These are phyloP conservation scores for Wallacemonas collosoma DNA, from an alignment of 208 protist genomes.

Conservation along the genomic window DNA sequence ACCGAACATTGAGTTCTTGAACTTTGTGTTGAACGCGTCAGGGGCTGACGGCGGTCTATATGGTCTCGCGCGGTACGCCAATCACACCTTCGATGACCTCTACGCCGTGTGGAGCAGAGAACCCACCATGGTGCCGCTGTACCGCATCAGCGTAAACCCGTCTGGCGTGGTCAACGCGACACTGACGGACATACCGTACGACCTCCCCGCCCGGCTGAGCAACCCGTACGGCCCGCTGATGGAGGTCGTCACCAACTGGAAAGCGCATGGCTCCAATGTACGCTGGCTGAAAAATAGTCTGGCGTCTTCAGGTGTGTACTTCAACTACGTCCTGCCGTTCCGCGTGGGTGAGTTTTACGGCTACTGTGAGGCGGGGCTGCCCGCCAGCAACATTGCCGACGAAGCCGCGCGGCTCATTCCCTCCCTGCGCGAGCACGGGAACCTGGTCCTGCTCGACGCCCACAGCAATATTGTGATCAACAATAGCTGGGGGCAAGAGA, in stretches of 20 bases:
- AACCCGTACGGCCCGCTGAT: slow-evolving; percentile 32
- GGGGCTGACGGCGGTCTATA: slow-evolving; percentile 28
- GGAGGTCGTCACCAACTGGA: slow-evolving; percentile 48
- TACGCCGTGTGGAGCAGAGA: slow-evolving; percentile 21
- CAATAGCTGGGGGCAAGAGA: slow-evolving; percentile 59
- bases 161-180: slow-evolving; percentile 24
- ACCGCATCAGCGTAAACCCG: slow-evolving; percentile 27
- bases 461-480: slow-evolving; percentile 45
- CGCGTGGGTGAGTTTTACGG: slow-evolving; percentile 41
- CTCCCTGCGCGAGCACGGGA: slow-evolving; percentile 54
- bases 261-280: slow-evolving; percentile 20
- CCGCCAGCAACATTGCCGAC: slow-evolving; percentile 34
- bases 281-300: slow-evolving; percentile 36
- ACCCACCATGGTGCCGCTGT: slow-evolving; percentile 17
- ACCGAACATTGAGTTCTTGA: slow-evolving; percentile 38
- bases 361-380: slow-evolving; percentile 50
- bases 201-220: slow-evolving; percentile 23
- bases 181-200: slow-evolving; percentile 17
- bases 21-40: slow-evolving; percentile 25
- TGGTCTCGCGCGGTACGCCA: slow-evolving; percentile 30
- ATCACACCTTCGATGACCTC: slow-evolving; percentile 13
- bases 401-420: slow-evolving; percentile 45
- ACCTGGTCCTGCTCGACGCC: slow-evolving; percentile 57
- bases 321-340: slow-evolving; percentile 78
- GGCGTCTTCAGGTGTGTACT: slow-evolving; percentile 44